Conservation (phyloP, 176 grass and related monocot genomes). For the Ensete glaucum region DNA sequence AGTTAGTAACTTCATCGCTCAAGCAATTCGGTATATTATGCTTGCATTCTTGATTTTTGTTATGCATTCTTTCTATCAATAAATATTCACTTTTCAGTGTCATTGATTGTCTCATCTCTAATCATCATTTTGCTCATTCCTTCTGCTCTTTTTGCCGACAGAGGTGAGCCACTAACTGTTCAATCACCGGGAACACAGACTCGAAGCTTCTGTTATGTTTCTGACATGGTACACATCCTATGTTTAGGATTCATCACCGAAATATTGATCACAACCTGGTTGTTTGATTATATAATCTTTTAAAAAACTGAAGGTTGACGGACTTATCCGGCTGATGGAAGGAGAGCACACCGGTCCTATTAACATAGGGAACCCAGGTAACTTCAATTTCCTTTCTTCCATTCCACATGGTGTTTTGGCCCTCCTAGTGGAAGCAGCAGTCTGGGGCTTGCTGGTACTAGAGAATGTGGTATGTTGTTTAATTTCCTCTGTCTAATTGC, state of each 20-base stretch:
- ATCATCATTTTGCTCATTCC: background rate
- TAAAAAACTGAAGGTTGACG: conserved; percentile 46
- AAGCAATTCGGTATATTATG: conserved; percentile 85
- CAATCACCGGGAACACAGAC: conserved; percentile 98
- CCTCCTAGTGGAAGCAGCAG: too few species aligned
- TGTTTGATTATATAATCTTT: background rate
- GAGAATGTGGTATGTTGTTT: too few species aligned
- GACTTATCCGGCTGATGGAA: conserved; percentile 16
- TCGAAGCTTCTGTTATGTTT: conserved; percentile 95
- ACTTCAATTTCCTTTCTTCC: background rate
- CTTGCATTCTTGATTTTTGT: conserved; percentile 8
- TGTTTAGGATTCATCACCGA: background rate
- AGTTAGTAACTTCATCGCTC: conserved; percentile 99
- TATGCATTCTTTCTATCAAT: background rate
- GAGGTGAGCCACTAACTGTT: conserved; percentile 78
- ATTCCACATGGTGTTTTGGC: background rate
- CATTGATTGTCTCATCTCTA: conserved; percentile 3
- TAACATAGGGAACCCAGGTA: conserved; percentile 19
- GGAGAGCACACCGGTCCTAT: conserved; percentile 8
- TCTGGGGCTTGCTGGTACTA: too few species aligned
- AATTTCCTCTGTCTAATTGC: background rate
- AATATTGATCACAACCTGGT: background rate
- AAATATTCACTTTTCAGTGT: conserved; percentile 22
- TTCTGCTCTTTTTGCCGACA: conserved; percentile 15
- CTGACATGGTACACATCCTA: conserved; percentile 65